These are phyloP conservation scores for Populus deltoides DNA, from an alignment of 345 rosid species.

Conservation along the genomic window DNA sequence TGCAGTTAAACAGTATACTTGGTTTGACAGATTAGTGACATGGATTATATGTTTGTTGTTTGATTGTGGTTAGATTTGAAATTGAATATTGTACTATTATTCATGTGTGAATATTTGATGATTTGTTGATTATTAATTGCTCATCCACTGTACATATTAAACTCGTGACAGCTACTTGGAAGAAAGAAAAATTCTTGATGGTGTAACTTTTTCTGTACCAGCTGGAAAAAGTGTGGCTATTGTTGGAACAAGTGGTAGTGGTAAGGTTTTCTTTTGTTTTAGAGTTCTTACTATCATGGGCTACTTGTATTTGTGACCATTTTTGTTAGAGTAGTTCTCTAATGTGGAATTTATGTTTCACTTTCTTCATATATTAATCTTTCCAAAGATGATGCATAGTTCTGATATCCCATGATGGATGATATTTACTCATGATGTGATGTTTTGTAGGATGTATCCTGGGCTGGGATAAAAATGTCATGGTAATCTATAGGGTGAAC, in stretches of 20 bases:
- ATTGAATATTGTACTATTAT: background rate
- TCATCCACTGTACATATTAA: conserved; percentile 17
- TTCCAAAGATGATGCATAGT: background rate
- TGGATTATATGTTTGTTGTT: background rate
- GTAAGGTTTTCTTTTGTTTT: conserved; percentile 39
- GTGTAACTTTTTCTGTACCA: conserved; percentile 81
- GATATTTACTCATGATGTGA: background rate
- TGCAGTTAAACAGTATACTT: background rate
- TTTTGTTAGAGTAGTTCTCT: background rate
- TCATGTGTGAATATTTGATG: background rate
- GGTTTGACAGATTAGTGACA: background rate
- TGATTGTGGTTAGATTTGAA: background rate
- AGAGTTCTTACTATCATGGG: background rate
- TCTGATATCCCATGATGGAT: background rate
- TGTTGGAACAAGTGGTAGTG: conserved; percentile 99
- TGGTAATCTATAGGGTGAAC: background rate
- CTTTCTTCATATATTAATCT: background rate
- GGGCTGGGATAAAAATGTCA: background rate
- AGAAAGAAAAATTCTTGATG: conserved; percentile 88
- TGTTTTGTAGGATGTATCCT: background rate
- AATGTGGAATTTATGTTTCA: background rate
- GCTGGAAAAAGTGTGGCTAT: conserved; percentile 98
- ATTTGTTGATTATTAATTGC: background rate
- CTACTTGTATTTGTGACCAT: background rate
- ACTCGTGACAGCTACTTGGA: conserved; percentile 61